These are phyloP conservation scores for Teunomyces cretensis DNA, from an alignment of 805 yeast genomes.

Conservation along the genomic window DNA sequence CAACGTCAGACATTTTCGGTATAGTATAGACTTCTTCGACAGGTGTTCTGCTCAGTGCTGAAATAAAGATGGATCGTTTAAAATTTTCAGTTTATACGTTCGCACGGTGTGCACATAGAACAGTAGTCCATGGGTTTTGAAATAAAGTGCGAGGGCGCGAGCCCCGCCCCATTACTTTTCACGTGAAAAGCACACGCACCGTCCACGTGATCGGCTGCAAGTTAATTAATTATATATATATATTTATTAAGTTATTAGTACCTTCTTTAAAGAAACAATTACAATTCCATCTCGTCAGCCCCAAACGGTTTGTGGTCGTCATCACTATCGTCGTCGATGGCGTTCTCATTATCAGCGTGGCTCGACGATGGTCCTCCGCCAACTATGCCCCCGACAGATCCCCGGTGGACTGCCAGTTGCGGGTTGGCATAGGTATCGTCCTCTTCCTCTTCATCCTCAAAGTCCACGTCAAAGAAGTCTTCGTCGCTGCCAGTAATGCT, in stretches of 20 bases:
- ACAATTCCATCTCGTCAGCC: slow-evolving; percentile 45
- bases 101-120: not conserved
- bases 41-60: slow-evolving; percentile 38
- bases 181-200: no score
- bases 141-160: no score
- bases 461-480: slow-evolving; percentile 94
- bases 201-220: not conserved
- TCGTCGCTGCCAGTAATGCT: slow-evolving; percentile 89
- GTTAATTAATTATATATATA: not conserved
- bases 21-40: slow-evolving; percentile 69
- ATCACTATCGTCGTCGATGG: slow-evolving; percentile 22
- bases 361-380: slow-evolving; percentile 9
- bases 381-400: slow-evolving; percentile 15
- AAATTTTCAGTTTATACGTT: slow-evolving; percentile 5
- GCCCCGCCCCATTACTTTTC: no score
- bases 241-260: not conserved
- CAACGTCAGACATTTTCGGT: slow-evolving; percentile 84
- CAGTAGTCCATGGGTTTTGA: no score
- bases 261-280: slow-evolving; percentile 2
- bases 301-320: slow-evolving; percentile 43
- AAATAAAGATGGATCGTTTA: slow-evolving; percentile 7
- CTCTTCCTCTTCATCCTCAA: slow-evolving; percentile 86
- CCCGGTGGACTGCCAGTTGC: slow-evolving; percentile 3
- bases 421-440: slow-evolving; percentile 9
- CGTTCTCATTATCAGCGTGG: slow-evolving; percentile 17